Evolutionary conservation across 306 rosid species (phyloP).

Genomic region (Vigna radiata): DNA sequence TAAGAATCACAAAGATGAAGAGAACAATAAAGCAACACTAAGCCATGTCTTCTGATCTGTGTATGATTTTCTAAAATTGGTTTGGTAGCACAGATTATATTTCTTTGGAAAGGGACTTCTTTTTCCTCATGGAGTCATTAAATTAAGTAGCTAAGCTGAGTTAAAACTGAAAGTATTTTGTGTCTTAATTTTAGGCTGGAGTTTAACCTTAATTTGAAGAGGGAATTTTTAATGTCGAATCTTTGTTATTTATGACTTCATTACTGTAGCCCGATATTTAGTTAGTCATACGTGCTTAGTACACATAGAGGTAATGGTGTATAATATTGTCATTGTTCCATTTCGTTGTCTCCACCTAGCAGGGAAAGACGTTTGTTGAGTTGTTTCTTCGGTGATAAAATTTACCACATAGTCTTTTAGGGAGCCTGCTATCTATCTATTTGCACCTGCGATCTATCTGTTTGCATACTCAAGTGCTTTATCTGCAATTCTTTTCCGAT

Average conservation of each 20-base stretch:
- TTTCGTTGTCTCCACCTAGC: not conserved
- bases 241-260: not conserved
- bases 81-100: not conserved
- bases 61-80: slow-evolving; percentile 22
- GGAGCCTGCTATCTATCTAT: not conserved
- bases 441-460: no score
- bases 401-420: not conserved
- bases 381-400: not conserved
- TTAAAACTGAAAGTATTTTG: not conserved
- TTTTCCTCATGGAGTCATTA: slow-evolving; percentile 4
- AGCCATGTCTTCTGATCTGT: slow-evolving; percentile 3
- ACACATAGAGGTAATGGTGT: not conserved
- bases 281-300: not conserved
- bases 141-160: slow-evolving; percentile 2
- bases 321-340: not conserved
- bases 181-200: slow-evolving; percentile 8
- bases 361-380: not conserved
- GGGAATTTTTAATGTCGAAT: not conserved
- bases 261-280: slow-evolving; percentile 3
- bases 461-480: slow-evolving; percentile 22
- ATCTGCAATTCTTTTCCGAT: slow-evolving; percentile 15
- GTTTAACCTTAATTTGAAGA: not conserved
- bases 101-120: not conserved
- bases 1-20: not conserved
- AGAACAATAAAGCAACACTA: not conserved